Evolutionary conservation across 441 rosid species (phyloP).

Genomic region (Gossypium lobatum): DNA sequence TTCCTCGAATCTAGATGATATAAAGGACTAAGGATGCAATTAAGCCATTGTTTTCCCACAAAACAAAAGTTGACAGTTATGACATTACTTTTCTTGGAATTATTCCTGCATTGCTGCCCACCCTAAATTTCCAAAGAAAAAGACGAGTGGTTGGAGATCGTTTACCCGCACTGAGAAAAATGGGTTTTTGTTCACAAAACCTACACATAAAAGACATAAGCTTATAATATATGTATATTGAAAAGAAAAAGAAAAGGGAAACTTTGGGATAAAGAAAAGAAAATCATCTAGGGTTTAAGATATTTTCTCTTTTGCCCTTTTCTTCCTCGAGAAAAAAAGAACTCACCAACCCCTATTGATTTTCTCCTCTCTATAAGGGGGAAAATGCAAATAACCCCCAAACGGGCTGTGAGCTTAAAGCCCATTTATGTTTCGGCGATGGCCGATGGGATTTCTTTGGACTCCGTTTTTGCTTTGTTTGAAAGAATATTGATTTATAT

Average conservation of each 20-base stretch:
- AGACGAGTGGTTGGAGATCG: constrained; percentile 41
- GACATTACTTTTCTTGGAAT: background rate
- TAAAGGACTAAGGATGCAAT: too few relatives aligned
- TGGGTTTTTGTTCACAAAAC: constrained; percentile 15
- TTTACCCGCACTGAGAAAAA: constrained; percentile 44
- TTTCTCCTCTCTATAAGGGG: background rate
- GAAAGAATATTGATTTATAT: too few relatives aligned
- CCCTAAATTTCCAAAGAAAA: background rate
- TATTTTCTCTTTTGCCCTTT: constrained; percentile 14
- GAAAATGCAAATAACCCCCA: background rate
- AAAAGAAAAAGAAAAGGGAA: constrained; percentile 3
- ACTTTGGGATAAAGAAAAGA: constrained; percentile 17
- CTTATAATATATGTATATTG: background rate
- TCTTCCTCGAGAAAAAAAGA: constrained; percentile 16
- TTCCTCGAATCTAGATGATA: too few relatives aligned
- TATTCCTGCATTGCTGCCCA: background rate
- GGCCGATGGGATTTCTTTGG: background rate
- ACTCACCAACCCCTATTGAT: constrained; percentile 14
- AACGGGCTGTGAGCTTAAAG: background rate
- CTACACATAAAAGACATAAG: background rate
- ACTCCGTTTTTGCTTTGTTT: background rate
- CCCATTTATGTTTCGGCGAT: background rate
- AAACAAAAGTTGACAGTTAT: background rate
- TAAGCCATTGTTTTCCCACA: background rate
- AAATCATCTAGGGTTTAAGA: background rate